Percentiles rank a stretch among this genome's conserved stretches.
These are phyloP conservation scores for Cystofilobasidium ferigula DNA, from an alignment of 768 basidiomycete genomes.

Conservation along the genomic window DNA sequence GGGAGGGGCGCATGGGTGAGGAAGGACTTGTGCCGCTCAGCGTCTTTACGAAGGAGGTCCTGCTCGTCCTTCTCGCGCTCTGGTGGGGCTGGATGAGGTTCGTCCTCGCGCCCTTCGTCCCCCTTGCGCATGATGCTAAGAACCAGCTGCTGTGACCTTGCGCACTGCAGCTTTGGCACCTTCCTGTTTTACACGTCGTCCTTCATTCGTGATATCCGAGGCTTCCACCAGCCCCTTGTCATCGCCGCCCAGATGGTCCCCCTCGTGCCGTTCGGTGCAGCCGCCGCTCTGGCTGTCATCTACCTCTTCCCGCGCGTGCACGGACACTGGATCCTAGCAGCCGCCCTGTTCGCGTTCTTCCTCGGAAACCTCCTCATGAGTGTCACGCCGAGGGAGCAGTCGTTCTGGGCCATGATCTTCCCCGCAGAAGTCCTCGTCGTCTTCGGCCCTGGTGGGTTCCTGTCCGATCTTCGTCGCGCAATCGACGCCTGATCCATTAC, in stretches of 20 bases:
- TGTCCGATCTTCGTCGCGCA: neutral
- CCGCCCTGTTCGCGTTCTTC: neutral
- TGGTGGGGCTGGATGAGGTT: constrained; percentile 11
- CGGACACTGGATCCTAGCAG: neutral
- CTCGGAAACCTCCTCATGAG: neutral
- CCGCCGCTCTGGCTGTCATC: neutral
- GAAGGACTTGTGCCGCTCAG: neutral
- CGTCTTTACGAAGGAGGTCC: neutral
- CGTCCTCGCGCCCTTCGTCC: neutral
- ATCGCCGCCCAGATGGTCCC: neutral
- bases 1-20: neutral
- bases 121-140: too few species aligned
- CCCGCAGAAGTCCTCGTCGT: neutral
- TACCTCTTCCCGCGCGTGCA: neutral
- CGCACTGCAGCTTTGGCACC: neutral
- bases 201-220: constrained; percentile 12
- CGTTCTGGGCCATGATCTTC: constrained; percentile 8
- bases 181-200: constrained; percentile 2
- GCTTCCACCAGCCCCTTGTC: constrained; percentile 2
- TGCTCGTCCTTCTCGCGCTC: neutral
- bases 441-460: neutral
- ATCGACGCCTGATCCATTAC: neutral
- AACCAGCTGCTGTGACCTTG: too few species aligned
- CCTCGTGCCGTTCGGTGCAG: neutral
- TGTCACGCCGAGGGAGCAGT: neutral